Conservation (phyloP, 2,329 filamentous ascomycete genomes). For the Pseudogymnoascus sp. region DNA sequence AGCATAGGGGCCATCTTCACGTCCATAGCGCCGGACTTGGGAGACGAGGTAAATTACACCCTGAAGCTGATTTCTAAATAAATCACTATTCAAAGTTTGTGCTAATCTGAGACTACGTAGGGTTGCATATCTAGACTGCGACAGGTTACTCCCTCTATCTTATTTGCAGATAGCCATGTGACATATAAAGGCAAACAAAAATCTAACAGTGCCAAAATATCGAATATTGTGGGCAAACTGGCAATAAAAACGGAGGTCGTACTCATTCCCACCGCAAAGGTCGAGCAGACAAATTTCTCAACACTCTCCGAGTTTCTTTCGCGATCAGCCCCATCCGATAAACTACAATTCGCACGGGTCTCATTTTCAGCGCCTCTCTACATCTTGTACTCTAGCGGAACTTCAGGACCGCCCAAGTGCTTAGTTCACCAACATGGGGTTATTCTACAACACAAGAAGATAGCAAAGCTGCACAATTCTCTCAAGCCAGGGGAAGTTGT, state of each 20-base stretch:
- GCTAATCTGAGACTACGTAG: background rate
- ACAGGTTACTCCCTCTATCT: constrained; percentile 9
- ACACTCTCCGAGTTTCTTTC: constrained; percentile 10
- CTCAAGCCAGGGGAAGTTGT: constrained; percentile 34
- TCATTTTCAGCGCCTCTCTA: constrained; percentile 10
- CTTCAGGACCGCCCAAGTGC: constrained; percentile 11
- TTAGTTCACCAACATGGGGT: constrained; percentile 36
- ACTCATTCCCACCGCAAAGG: background rate
- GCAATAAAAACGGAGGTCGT: constrained; percentile 1
- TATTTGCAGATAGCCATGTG: constrained; percentile 12
- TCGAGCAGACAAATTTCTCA: background rate
- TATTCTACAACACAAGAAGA: constrained; percentile 38
- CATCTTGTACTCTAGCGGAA: constrained; percentile 12
- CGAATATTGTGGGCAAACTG: background rate
- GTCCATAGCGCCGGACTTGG: background rate
- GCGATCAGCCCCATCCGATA: background rate
- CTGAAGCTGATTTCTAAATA: background rate
- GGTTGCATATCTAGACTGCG: constrained; percentile 9
- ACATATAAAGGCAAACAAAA: constrained; percentile 11
- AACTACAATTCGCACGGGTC: constrained; percentile 8
- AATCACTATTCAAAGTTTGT: background rate
- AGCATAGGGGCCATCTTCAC: constrained; percentile 3
- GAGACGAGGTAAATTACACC: background rate
- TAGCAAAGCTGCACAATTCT: constrained; percentile 37
- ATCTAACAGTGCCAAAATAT: constrained; percentile 8